Evolutionary conservation across 176 grass and related monocot species (phyloP).

Genomic region (Ensete ventricosum): DNA sequence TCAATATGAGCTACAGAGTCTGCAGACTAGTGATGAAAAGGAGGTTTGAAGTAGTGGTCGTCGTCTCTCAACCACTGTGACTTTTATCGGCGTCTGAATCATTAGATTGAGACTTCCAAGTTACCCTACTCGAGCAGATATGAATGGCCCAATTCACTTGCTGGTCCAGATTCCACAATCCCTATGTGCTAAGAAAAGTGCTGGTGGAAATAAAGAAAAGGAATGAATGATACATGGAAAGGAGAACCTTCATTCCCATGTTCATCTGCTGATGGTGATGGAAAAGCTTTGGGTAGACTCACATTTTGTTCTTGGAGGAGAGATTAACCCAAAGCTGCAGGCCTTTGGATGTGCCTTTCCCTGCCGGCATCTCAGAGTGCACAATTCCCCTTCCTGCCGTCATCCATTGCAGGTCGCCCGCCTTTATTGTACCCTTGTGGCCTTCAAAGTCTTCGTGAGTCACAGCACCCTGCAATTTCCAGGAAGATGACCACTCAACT

Average conservation of each 20-base stretch:
- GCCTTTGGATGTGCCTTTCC: constrained; percentile 52
- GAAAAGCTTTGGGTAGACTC: neutral
- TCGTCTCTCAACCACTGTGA: too few relatives aligned
- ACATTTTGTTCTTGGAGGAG: constrained; percentile 92
- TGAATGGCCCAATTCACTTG: too few relatives aligned
- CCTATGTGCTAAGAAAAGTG: too few relatives aligned
- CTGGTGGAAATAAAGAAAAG: too few relatives aligned
- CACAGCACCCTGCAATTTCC: constrained; percentile 49
- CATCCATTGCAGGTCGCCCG: constrained; percentile 98
- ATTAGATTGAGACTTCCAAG: too few relatives aligned
- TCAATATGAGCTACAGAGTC: too few relatives aligned
- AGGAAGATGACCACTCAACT: neutral
- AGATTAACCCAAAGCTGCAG: constrained; percentile 99
- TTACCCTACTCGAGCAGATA: too few relatives aligned
- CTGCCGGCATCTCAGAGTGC: constrained; percentile 91
- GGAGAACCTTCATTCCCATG: neutral
- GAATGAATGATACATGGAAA: too few relatives aligned
- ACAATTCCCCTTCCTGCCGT: constrained; percentile 90
- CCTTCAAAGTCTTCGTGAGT: constrained; percentile 85
- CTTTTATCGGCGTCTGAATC: too few relatives aligned
- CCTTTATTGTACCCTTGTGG: constrained; percentile 83
- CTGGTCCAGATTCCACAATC: too few relatives aligned
- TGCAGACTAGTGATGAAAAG: too few relatives aligned
- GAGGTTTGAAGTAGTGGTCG: too few relatives aligned
- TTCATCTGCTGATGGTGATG: neutral